Conservation (phyloP, 495 filamentous ascomycete species). For the Aspergillus incahuasiensis region DNA sequence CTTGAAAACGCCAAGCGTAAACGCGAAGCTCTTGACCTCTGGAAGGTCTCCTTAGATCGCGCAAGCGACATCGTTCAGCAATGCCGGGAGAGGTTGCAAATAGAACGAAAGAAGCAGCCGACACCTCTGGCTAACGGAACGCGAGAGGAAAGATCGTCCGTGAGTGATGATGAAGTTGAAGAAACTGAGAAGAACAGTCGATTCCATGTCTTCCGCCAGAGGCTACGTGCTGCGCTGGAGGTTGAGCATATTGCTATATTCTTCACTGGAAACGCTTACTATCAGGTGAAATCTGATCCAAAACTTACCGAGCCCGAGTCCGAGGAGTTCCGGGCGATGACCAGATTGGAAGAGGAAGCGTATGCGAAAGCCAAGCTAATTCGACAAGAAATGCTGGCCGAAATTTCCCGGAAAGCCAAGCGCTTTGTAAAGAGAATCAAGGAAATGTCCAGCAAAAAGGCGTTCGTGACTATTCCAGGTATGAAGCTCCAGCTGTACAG, state of each 20-base stretch:
- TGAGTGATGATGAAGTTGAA: slow-evolving; percentile 40
- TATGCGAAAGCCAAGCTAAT: slow-evolving; percentile 76
- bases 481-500: slow-evolving; percentile 45
- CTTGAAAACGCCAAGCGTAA: slow-evolving; percentile 58
- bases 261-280: slow-evolving; percentile 78
- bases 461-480: slow-evolving; percentile 61
- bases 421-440: slow-evolving; percentile 39
- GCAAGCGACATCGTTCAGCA: slow-evolving; percentile 56
- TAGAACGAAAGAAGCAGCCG: slow-evolving; percentile 37
- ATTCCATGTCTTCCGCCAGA: slow-evolving; percentile 57
- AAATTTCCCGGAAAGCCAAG: slow-evolving; percentile 49
- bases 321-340: slow-evolving; percentile 57
- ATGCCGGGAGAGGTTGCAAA: slow-evolving; percentile 55
- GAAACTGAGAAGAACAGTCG: slow-evolving; percentile 43
- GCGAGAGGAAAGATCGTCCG: slow-evolving; percentile 10
- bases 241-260: slow-evolving; percentile 78
- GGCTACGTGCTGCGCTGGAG: slow-evolving; percentile 68
- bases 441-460: slow-evolving; percentile 40
- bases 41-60: slow-evolving; percentile 55
- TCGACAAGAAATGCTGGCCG: slow-evolving; percentile 66
- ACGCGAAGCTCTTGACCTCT: slow-evolving; percentile 59
- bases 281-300: slow-evolving; percentile 69
- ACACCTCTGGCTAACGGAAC: slow-evolving; percentile 1
- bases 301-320: slow-evolving; percentile 58
- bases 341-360: slow-evolving; percentile 61